Percentiles rank a stretch among this genome's conserved stretches.
phyloP scores from a whole-genome alignment of 805 yeast genomes.

The Schizosaccharomyces octosporus region DNA sequence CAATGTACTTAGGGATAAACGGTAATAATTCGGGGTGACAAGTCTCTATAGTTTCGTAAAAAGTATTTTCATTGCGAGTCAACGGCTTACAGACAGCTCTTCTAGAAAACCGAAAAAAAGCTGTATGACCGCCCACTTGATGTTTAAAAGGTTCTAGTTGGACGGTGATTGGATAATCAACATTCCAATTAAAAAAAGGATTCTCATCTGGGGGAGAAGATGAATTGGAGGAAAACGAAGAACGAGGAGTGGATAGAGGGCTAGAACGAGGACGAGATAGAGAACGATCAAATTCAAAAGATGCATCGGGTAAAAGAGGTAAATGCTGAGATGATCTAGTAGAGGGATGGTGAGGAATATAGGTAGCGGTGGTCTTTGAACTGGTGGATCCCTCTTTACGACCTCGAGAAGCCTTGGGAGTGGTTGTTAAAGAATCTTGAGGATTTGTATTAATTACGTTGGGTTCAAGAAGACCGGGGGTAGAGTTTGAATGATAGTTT shows the following conservation, averaged over 20 bases:
- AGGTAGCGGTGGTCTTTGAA: neutral
- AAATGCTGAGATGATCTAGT: neutral
- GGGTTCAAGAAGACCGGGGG: neutral
- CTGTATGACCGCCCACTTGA: conserved; percentile 91
- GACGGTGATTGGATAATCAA: neutral
- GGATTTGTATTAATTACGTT: neutral
- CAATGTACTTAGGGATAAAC: conserved; percentile 86
- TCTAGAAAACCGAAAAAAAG: conserved; percentile 73
- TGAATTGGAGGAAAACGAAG: neutral
- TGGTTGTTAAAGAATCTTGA: neutral
- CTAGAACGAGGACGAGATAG: neutral
- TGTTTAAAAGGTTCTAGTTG: conserved; percentile 61
- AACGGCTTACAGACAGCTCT: conserved; percentile 85
- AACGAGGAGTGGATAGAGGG: neutral
- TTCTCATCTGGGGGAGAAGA: neutral
- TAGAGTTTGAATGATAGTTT: no score
- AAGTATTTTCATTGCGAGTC: conserved; percentile 66
- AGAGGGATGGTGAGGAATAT: neutral
- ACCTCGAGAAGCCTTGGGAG: neutral
- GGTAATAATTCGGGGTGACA: conserved; percentile 49
- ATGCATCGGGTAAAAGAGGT: neutral
- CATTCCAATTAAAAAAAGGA: neutral
- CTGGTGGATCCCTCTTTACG: neutral
- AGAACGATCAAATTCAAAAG: neutral
- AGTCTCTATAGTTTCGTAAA: conserved; percentile 74